Conservation (phyloP, 495 filamentous ascomycete species). For the Talaromyces ruber region DNA sequence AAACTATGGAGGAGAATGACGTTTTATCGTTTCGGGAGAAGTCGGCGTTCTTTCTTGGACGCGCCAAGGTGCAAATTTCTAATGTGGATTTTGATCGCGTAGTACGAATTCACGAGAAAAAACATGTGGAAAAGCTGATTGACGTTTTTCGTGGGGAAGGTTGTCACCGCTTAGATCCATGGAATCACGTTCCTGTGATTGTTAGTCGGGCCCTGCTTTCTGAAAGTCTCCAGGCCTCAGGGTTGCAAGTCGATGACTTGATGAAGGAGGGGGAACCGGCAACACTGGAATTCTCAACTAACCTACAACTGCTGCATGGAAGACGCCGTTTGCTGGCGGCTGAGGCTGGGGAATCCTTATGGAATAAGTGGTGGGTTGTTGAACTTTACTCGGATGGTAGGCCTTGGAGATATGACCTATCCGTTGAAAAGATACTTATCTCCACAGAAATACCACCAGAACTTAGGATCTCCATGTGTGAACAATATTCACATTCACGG, state of each 20-base stretch:
- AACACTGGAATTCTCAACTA: not conserved
- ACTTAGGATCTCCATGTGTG: not conserved
- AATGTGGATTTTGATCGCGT: not conserved
- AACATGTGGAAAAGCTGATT: not conserved
- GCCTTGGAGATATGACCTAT: not conserved
- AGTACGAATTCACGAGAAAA: not conserved
- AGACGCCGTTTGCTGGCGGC: not conserved
- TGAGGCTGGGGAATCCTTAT: not conserved
- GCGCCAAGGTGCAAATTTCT: not conserved
- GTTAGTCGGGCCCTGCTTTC: not conserved
- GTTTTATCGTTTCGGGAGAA: not conserved
- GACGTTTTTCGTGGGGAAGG: slow-evolving; percentile 1
- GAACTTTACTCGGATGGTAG: slow-evolving; percentile 1
- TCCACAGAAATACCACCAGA: not conserved
- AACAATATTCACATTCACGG: slow-evolving; percentile 7
- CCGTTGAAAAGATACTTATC: not conserved
- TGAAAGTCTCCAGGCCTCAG: not conserved
- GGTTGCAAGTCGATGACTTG: not conserved
- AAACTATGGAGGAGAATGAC: not conserved
- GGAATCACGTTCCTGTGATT: not conserved
- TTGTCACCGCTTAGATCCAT: not conserved
- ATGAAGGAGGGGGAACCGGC: not conserved
- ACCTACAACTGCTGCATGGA: not conserved
- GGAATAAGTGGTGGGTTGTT: slow-evolving; percentile 3
- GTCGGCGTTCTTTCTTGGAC: not conserved